Evolutionary conservation across 305 asterid genomes (phyloP), one percentile per base, ranked within the genome.

Genomic region (Withania somnifera): DNA sequence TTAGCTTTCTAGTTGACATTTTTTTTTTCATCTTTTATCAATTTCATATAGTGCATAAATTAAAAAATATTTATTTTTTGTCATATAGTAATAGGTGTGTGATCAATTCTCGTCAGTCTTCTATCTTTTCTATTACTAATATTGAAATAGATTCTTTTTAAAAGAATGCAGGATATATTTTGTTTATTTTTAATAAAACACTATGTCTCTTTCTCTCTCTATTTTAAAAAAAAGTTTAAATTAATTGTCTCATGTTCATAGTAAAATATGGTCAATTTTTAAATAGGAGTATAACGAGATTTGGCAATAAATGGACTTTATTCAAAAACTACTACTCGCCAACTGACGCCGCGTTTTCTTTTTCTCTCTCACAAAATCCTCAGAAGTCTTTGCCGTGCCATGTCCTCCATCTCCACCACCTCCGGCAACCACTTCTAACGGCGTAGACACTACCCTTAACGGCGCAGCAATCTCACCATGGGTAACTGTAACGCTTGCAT

Each of bases 401-500:
- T 84, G 82, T 20, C 76, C 71, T 20, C 52, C 79, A 24, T 75
- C 58, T 19, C 32, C 80, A 52, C 60, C 76, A 52, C 60, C 76
- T 61, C 68, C 80, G 51, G 58, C 80, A 64, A 40, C 82, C 86
- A 82, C 85, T 85, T 38, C 60, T 83, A 81, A 80, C 88, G 89
- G 88, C 88, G 86, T 89, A 84, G 88, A 51, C 40, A 36, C 40
- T 7, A 36, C 40, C 6, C 4, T 36, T 36, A 36, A 36, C 40
- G 40, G 40, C 40, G 40, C 7, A 6, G 1, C 40, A 36, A 36
- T 7, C 40, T 36, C 30, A 9, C 82, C 87, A 94, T 95, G 99
- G 98, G 99, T 9, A 95, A 95, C 87, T 93, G 97, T 86, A 94
- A 90, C 95, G 92, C 93, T 53, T 95, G 99, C 81, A 86, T 95